A percentile compares a stretch with the other conserved stretches of the same genome.
Conservation (phyloP, 2,329 filamentous ascomycete genomes). For the Aureobasidium sp. region DNA sequence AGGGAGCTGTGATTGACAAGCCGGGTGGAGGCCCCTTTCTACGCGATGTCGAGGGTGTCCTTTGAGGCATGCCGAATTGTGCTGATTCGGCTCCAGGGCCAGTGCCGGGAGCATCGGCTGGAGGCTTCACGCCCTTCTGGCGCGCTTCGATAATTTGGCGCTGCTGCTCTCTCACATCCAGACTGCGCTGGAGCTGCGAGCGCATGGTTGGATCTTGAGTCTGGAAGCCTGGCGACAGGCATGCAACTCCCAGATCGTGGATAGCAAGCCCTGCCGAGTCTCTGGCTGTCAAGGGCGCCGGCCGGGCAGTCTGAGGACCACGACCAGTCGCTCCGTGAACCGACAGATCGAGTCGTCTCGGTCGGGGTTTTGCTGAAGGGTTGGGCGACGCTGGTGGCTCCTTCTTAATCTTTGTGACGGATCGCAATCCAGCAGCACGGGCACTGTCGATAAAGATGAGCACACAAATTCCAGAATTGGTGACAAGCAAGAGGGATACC, state of each 20-base stretch:
- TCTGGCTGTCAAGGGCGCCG: constrained; percentile 67
- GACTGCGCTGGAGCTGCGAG: constrained; percentile 87
- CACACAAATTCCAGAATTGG: constrained; percentile 14
- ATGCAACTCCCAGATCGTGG: constrained; percentile 88
- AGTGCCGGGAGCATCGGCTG: constrained; percentile 31
- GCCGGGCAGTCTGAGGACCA: constrained; percentile 44
- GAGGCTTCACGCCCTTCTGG: constrained; percentile 71
- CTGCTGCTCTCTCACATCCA: constrained; percentile 90
- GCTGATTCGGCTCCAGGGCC: constrained; percentile 31
- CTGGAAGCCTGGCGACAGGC: constrained; percentile 89
- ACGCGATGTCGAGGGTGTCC: constrained; percentile 64
- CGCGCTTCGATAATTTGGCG: constrained; percentile 89
- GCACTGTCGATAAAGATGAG: constrained; percentile 23
- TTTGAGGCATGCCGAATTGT: constrained; percentile 41
- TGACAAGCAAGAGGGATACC: constrained; percentile 28
- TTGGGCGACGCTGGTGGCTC: constrained; percentile 84
- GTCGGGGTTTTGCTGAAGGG: constrained; percentile 64
- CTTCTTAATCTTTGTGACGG: constrained; percentile 90
- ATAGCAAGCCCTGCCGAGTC: constrained; percentile 68
- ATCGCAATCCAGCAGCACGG: constrained; percentile 28
- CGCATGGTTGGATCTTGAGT: constrained; percentile 96
- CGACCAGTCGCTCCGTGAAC: constrained; percentile 38
- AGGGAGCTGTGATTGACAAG: constrained; percentile 89
- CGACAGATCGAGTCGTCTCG: constrained; percentile 70
- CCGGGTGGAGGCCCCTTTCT: constrained; percentile 76